Evolutionary conservation across 306 rosid genomes (phyloP).

Genomic region (Inga leiocalycina): DNA sequence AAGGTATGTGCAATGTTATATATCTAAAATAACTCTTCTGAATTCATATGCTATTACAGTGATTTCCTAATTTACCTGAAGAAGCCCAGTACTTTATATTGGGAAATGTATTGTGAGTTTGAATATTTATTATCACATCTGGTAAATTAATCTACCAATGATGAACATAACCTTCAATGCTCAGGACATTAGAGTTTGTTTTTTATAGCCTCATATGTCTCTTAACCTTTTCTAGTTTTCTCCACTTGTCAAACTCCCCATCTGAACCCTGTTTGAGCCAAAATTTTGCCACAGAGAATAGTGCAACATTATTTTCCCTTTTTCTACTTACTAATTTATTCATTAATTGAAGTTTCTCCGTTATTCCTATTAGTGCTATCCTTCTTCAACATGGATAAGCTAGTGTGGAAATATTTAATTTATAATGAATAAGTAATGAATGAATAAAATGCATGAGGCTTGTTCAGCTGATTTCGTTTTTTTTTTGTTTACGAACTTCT

Average conservation of each 20-base stretch:
- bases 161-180: slow-evolving; percentile 3
- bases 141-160: background rate
- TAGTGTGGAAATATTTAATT: background rate
- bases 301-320: background rate
- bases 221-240: background rate
- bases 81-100: slow-evolving; percentile 2
- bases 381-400: background rate
- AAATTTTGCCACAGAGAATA: background rate
- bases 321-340: slow-evolving; percentile 1
- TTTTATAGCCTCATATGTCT: background rate
- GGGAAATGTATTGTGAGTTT: slow-evolving; percentile 7
- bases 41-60: slow-evolving; percentile 20
- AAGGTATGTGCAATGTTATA: slow-evolving; percentile 56
- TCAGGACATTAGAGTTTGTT: background rate
- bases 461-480: slow-evolving; percentile 22
- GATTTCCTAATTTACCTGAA: slow-evolving; percentile 17
- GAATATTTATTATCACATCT: slow-evolving; percentile 1
- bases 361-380: background rate
- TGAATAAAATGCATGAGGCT: slow-evolving; percentile 5
- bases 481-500: slow-evolving; percentile 2
- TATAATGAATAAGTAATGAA: background rate
- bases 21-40: slow-evolving; percentile 25
- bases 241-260: background rate
- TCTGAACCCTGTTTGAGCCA: slow-evolving; percentile 5
- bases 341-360: background rate